Evolutionary conservation across 2,329 filamentous ascomycete species (phyloP), one percentile per base, ranked within the genome.

Genomic region (Leptographium wingfieldii): DNA sequence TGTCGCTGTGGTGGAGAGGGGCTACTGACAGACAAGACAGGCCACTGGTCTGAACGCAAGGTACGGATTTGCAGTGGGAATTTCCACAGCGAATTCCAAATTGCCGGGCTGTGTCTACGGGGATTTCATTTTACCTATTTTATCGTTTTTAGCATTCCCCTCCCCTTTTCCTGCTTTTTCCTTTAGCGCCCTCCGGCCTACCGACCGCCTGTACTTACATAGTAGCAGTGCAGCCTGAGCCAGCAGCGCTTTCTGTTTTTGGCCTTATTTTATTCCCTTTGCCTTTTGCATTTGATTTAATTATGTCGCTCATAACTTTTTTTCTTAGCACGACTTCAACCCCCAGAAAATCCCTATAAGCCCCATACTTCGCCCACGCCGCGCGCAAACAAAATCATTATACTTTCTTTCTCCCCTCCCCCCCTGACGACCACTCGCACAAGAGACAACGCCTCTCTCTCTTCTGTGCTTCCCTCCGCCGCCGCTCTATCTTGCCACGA

Each of bases 321-420:
- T 53, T 56, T 31, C 31, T 33, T 29, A 43, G 31, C 58, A 56
- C 40, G 35, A 31, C 35, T 9, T 38, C 40, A 43, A 54, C 53
- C 56, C 56, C 58, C 61, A 56, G 57, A 49, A 62, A 58, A 60
- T 62, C 49, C 57, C 60, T 60, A 59, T 57, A 59, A 56, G 46
- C 56, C 61, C 61, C 56, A 62, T 60, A 59, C 60, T 35, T 54
- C 43, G 56, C 43, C 60, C 60, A 51, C 60, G 52, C 58, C 43
- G 56, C 55, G 56, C 57, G 31, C 38, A 55, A 40, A 51, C 31
- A 27, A 55, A 59, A 46, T 25, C 43, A 46, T 33, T 38, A 9
- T 55, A 29, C 55, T 58, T 55, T 55, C 54, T 52, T 53, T 51
- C 33, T 43, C 33, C 38, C 49, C 57, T n/a, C 16, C 35, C 11